A percentile compares a stretch with the other conserved stretches of the same genome.
Conservation (phyloP, 257 asterid species). For the Petunia secreta region DNA sequence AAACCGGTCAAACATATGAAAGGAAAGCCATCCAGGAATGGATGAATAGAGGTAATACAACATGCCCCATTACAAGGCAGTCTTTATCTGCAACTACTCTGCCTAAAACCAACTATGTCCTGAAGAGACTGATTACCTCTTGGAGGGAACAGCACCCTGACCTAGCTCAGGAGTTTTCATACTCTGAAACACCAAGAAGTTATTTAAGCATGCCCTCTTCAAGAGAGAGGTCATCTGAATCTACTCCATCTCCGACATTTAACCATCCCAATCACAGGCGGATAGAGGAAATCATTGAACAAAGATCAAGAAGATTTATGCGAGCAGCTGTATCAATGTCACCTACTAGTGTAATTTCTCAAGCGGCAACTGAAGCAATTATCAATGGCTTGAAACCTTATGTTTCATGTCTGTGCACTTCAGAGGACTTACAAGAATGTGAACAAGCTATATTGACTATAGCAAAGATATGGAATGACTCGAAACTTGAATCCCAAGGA, state of each 20-base stretch:
- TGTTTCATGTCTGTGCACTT: conserved; percentile 65
- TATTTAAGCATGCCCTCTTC: conserved; percentile 37
- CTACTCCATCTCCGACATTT: conserved; percentile 33
- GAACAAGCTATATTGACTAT: conserved; percentile 63
- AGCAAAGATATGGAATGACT: conserved; percentile 66
- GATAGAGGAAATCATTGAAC: conserved; percentile 39
- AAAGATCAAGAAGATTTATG: conserved; percentile 57
- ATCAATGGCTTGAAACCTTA: conserved; percentile 62
- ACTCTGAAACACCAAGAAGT: conserved; percentile 53
- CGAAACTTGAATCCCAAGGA: conserved; percentile 55
- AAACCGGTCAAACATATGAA: conserved; percentile 90
- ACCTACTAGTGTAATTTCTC: conserved; percentile 66
- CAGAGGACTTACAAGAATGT: conserved; percentile 82
- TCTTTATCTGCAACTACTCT: conserved; percentile 69
- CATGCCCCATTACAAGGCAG: conserved; percentile 85
- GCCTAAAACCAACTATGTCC: conserved; percentile 84
- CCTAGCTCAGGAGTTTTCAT: conserved; percentile 67
- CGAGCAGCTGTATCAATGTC: conserved; percentile 57
- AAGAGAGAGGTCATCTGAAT: conserved; percentile 39
- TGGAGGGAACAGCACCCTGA: conserved; percentile 91
- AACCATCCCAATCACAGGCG: conserved; percentile 36
- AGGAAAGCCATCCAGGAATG: conserved; percentile 88
- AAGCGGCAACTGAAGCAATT: conserved; percentile 65
- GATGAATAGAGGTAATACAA: conserved; percentile 81
- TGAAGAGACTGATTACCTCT: conserved; percentile 72